Conservation (phyloP, 805 yeast genomes). For the Yarrowia phangngaensis region DNA sequence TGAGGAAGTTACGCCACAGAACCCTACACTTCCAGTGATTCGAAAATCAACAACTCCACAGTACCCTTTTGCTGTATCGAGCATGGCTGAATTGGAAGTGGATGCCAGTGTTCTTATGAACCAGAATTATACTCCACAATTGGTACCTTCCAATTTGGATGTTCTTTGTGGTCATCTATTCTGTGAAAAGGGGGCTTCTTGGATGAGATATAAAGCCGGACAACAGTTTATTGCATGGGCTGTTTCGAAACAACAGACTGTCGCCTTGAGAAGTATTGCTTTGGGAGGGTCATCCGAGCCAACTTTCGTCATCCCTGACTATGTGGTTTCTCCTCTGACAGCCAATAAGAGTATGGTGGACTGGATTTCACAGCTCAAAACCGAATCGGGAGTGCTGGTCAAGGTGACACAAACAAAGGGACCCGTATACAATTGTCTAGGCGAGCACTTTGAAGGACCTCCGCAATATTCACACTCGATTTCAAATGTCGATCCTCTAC, state of each 20-base stretch:
- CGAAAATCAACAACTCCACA: constrained; percentile 5
- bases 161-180: constrained; percentile 30
- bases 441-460: neutral
- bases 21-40: neutral
- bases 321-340: neutral
- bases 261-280: constrained; percentile 3
- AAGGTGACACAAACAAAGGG: constrained; percentile 12
- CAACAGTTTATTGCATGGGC: constrained; percentile 33
- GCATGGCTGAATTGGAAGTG: constrained; percentile 29
- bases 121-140: constrained; percentile 30
- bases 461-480: constrained; percentile 30
- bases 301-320: constrained; percentile 6
- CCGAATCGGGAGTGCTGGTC: constrained; percentile 15
- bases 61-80: constrained; percentile 7
- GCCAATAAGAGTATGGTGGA: constrained; percentile 24
- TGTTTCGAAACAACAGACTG: constrained; percentile 6
- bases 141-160: constrained; percentile 31
- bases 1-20: too few species aligned
- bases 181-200: constrained; percentile 35
- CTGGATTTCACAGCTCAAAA: constrained; percentile 20
- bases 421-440: constrained; percentile 8
- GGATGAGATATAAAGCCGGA: constrained; percentile 34
- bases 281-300: neutral
- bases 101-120: constrained; percentile 34
- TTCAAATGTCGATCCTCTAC: constrained; percentile 32